Percentiles rank a stretch among this genome's conserved stretches.
Conservation (phyloP, 495 filamentous ascomycete species). For the Letharia columbiana region DNA sequence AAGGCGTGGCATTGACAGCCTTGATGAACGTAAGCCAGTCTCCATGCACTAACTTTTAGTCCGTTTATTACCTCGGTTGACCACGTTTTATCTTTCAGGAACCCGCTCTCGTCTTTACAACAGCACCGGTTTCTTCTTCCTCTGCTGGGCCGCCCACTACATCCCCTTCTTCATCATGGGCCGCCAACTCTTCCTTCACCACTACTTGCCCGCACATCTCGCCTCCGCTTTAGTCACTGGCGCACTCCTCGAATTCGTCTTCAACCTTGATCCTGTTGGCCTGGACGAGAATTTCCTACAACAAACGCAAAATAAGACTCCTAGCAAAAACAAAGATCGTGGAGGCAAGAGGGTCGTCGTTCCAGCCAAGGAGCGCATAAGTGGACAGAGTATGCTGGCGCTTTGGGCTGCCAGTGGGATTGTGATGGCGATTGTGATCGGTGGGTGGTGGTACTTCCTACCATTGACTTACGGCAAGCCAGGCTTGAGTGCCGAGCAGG, state of each 20-base stretch:
- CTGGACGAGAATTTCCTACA: slow-evolving; percentile 34
- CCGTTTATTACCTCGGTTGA: background rate
- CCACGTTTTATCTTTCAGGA: slow-evolving; percentile 37
- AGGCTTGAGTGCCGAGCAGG: slow-evolving; percentile 73
- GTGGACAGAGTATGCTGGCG: slow-evolving; percentile 63
- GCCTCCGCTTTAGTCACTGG: slow-evolving; percentile 89
- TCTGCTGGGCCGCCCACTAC: slow-evolving; percentile 70
- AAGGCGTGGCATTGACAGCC: slow-evolving; percentile 81
- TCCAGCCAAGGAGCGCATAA: slow-evolving; percentile 70
- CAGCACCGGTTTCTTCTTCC: slow-evolving; percentile 97
- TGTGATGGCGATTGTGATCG: slow-evolving; percentile 59
- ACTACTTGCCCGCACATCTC: slow-evolving; percentile 81
- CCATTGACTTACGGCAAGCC: slow-evolving; percentile 93
- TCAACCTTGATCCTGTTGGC: slow-evolving; percentile 69
- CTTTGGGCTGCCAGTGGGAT: slow-evolving; percentile 70
- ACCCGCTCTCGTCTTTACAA: slow-evolving; percentile 92
- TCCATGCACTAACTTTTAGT: background rate
- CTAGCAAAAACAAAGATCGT: slow-evolving; percentile 29
- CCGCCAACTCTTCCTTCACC: slow-evolving; percentile 65
- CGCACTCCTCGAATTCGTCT: slow-evolving; percentile 95
- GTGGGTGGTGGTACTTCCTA: slow-evolving; percentile 85
- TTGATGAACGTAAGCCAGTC: slow-evolving; percentile 76
- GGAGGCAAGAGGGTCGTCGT: slow-evolving; percentile 44
- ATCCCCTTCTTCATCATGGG: slow-evolving; percentile 70
- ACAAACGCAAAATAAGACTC: slow-evolving; percentile 38